Evolutionary conservation across 176 grass and related monocot species (phyloP).

Genomic region (Phoenix dactylifera): DNA sequence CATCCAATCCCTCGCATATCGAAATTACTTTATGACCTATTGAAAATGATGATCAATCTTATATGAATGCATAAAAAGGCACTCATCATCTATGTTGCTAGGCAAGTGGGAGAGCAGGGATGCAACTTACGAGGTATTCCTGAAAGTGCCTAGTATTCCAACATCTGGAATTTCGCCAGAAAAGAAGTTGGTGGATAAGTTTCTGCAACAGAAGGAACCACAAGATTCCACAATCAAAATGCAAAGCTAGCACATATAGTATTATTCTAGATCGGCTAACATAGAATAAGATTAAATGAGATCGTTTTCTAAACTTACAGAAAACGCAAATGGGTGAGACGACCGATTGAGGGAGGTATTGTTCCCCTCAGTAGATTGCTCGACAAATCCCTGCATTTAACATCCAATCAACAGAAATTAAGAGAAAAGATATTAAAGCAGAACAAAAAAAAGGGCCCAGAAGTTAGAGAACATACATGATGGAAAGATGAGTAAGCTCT

Average conservation of each 20-base stretch:
- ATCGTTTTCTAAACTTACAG: constrained; percentile 35
- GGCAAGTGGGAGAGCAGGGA: not conserved
- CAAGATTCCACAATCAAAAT: not conserved
- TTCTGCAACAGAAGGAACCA: constrained; percentile 27
- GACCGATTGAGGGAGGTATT: constrained; percentile 61
- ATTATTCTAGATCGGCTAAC: too few relatives aligned
- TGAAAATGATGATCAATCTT: too few relatives aligned
- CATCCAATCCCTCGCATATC: too few relatives aligned
- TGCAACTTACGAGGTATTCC: constrained; percentile 74
- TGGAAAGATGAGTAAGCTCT: constrained; percentile 61
- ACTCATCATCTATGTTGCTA: too few relatives aligned
- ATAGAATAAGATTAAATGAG: not conserved
- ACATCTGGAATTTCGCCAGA: constrained; percentile 81
- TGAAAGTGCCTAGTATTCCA: constrained; percentile 79
- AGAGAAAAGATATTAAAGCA: not conserved
- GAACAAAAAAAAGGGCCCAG: not conserved
- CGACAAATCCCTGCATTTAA: constrained; percentile 57
- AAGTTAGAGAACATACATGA: constrained; percentile 43
- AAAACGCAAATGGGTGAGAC: constrained; percentile 57
- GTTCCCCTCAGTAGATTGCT: constrained; percentile 77
- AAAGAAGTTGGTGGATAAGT: constrained; percentile 92
- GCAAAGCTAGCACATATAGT: too few relatives aligned
- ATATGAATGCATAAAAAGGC: too few relatives aligned
- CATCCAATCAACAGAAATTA: constrained; percentile 2
- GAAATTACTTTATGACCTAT: too few relatives aligned